These are phyloP conservation scores for Fusarium sp. DNA, from an alignment of 2,329 filamentous ascomycete species.

Conservation along the genomic window DNA sequence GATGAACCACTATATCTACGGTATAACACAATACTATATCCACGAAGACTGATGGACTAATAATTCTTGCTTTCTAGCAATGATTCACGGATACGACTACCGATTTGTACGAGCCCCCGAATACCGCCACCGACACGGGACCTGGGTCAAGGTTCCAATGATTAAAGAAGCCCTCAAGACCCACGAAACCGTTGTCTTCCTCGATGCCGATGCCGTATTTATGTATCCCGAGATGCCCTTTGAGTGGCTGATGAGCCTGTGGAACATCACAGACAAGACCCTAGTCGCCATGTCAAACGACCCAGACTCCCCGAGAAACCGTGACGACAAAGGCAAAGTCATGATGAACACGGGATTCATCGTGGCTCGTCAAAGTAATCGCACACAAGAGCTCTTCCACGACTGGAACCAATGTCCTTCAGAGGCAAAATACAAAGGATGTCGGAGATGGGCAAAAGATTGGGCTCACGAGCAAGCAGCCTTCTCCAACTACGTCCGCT, in stretches of 20 bases:
- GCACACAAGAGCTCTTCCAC: constrained; percentile 38
- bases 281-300: constrained; percentile 61
- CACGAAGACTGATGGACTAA: background rate
- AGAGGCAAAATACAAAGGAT: constrained; percentile 21
- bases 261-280: constrained; percentile 57
- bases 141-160: constrained; percentile 60
- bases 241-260: constrained; percentile 62
- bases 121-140: constrained; percentile 57
- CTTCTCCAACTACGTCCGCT: constrained; percentile 45
- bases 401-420: constrained; percentile 21
- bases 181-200: constrained; percentile 59
- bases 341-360: constrained; percentile 43
- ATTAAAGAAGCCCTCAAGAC: constrained; percentile 54
- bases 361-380: constrained; percentile 39
- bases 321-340: constrained; percentile 47
- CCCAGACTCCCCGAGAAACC: constrained; percentile 54
- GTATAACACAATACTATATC: background rate
- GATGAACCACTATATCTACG: constrained; percentile 43
- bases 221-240: constrained; percentile 58
- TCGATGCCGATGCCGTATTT: constrained; percentile 61
- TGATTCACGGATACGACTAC: constrained; percentile 64
- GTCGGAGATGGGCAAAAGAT: constrained; percentile 40
- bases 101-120: constrained; percentile 59
- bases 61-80: constrained; percentile 14
- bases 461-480: constrained; percentile 50